A percentile compares a stretch with the other conserved stretches of the same genome.
phyloP scores from a whole-genome alignment of 2,329 filamentous ascomycete species.

The Microdochium trichocladiopsis region DNA sequence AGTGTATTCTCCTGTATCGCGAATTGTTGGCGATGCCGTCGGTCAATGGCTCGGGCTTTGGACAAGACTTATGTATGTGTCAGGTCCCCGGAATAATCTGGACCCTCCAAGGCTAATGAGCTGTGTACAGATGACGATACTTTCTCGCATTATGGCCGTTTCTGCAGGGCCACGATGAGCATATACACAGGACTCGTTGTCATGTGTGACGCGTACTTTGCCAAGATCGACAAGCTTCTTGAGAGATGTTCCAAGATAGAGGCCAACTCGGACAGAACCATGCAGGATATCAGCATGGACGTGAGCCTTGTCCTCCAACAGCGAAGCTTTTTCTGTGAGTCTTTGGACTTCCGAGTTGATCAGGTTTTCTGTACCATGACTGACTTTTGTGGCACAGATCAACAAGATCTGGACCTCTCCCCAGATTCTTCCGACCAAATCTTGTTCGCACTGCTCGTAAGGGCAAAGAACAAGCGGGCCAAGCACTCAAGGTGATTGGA shows the following conservation, averaged over 20 bases:
- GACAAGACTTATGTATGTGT: background rate
- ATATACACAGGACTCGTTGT: conserved; percentile 10
- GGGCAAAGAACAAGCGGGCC: background rate
- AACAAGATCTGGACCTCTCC: background rate
- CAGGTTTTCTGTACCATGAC: background rate
- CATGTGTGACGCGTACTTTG: conserved; percentile 20
- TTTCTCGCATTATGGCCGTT: background rate
- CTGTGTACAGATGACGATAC: background rate
- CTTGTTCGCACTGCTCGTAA: background rate
- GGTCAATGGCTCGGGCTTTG: background rate
- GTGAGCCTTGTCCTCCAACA: background rate
- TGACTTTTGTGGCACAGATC: background rate
- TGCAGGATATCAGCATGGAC: background rate
- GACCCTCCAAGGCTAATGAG: conserved; percentile 4
- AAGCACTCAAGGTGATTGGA: background rate
- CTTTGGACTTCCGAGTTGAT: too few species aligned
- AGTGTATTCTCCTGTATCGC: conserved; percentile 40
- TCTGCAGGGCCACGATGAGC: background rate
- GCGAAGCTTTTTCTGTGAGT: background rate
- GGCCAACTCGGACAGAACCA: conserved; percentile 3
- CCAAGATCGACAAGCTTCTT: conserved; percentile 12
- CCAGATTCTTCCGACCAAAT: background rate
- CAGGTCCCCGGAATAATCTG: conserved; percentile 6
- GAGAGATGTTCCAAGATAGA: conserved; percentile 8
- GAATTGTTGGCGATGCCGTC: conserved; percentile 26